Evolutionary conservation across 768 basidiomycete genomes (phyloP).

Genomic region (Strobilomyces echinocephalus): DNA sequence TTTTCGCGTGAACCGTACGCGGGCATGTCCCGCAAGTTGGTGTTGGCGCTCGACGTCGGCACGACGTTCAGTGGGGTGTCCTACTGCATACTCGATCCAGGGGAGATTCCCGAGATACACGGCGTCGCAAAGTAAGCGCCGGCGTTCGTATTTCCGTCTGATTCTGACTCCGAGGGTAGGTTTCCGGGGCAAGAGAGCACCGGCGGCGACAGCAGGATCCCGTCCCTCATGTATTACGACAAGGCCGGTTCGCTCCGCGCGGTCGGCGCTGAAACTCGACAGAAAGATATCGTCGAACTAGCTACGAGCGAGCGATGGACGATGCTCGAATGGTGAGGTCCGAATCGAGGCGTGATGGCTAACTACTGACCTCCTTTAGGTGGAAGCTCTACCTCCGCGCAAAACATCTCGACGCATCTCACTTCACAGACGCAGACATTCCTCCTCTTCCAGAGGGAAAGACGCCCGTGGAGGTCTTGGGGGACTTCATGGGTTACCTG

Average conservation of each 20-base stretch:
- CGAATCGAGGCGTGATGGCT: no score
- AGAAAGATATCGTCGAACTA: slow-evolving; percentile 29
- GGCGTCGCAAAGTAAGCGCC: slow-evolving; percentile 21
- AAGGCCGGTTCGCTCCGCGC: slow-evolving; percentile 33
- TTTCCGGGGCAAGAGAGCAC: slow-evolving; percentile 35
- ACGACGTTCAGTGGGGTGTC: slow-evolving; percentile 37
- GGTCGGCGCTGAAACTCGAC: slow-evolving; percentile 39
- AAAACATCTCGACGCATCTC: slow-evolving; percentile 22
- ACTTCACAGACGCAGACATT: slow-evolving; percentile 18
- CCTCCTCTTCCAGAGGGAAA: slow-evolving; percentile 11
- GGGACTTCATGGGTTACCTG: slow-evolving; percentile 43
- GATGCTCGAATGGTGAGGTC: slow-evolving; percentile 38
- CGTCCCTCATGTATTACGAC: slow-evolving; percentile 42
- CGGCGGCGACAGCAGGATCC: slow-evolving; percentile 39
- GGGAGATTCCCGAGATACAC: slow-evolving; percentile 19
- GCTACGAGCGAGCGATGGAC: slow-evolving; percentile 37
- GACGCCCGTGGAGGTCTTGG: slow-evolving; percentile 21
- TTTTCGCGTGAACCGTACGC: slow-evolving; percentile 29
- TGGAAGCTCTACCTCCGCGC: slow-evolving; percentile 36
- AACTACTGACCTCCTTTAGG: slow-evolving; percentile 8
- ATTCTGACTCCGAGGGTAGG: slow-evolving; percentile 2
- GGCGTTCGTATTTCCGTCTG: not conserved
- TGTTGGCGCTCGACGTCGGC: slow-evolving; percentile 29
- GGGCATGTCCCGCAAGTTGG: slow-evolving; percentile 31
- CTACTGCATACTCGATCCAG: slow-evolving; percentile 38